Percentiles rank a stretch among this genome's conserved stretches.
Evolutionary conservation across 352 stramenopile species (phyloP).

Genomic region (Phytopythium oedochilum): DNA sequence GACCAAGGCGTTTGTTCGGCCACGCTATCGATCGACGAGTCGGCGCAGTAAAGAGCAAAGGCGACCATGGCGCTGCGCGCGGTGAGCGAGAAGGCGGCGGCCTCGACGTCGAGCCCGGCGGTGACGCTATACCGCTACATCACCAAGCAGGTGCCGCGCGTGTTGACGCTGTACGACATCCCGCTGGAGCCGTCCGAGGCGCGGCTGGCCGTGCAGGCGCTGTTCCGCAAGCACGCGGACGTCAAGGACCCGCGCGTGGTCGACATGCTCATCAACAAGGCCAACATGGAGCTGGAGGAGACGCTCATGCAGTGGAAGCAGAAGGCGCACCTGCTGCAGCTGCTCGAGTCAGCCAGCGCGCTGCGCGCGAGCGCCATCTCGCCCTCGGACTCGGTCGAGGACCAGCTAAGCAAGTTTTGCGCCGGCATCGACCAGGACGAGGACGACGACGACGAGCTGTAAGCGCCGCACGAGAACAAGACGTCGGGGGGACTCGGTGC

Average conservation of each 20-base stretch:
- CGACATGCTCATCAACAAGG: slow-evolving; percentile 96
- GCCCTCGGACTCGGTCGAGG: slow-evolving; percentile 40
- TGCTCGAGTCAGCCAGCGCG: slow-evolving; percentile 61
- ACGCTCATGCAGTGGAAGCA: slow-evolving; percentile 98
- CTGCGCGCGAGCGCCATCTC: slow-evolving; percentile 40
- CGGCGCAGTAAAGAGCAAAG: too few species aligned
- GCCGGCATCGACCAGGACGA: slow-evolving; percentile 69
- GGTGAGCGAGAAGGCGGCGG: slow-evolving; percentile 60
- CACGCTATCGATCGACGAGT: too few species aligned
- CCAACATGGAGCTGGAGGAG: slow-evolving; percentile 98
- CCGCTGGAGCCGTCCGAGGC: slow-evolving; percentile 90
- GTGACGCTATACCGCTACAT: slow-evolving; percentile 89
- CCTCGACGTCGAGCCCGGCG: slow-evolving; percentile 49
- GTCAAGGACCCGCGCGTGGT: slow-evolving; percentile 93
- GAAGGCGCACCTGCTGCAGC: slow-evolving; percentile 92
- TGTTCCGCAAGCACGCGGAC: slow-evolving; percentile 94
- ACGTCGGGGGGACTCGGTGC: neutral
- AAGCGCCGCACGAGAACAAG: neutral
- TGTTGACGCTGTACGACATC: slow-evolving; percentile 98
- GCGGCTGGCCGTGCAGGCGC: slow-evolving; percentile 83
- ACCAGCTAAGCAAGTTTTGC: slow-evolving; percentile 78
- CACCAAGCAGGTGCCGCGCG: slow-evolving; percentile 91
- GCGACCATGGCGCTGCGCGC: slow-evolving; percentile 81
- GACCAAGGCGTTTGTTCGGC: too few species aligned
- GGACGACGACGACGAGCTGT: slow-evolving; percentile 52